Conservation (phyloP, 2,329 filamentous ascomycete genomes). For the Cladosporium sp. region DNA sequence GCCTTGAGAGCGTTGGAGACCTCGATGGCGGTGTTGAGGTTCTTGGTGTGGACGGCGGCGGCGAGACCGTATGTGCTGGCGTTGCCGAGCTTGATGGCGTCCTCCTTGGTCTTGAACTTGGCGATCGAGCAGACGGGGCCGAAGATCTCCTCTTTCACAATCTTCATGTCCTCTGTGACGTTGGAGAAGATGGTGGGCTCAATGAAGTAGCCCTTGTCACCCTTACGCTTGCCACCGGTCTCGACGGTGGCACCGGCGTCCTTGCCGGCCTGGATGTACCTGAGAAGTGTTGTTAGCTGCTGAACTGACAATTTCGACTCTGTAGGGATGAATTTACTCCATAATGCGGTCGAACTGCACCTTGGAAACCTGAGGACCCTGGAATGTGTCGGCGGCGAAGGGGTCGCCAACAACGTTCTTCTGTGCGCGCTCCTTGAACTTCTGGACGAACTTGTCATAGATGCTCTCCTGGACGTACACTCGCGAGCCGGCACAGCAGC, state of each 20-base stretch:
- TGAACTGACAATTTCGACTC: not conserved
- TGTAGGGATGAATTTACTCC: constrained; percentile 47
- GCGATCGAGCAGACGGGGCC: constrained; percentile 44
- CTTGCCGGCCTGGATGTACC: constrained; percentile 59
- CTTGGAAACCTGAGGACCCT: constrained; percentile 68
- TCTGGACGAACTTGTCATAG: constrained; percentile 60
- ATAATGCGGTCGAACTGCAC: constrained; percentile 66
- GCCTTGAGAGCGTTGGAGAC: constrained; percentile 44
- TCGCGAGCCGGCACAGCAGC: constrained; percentile 57
- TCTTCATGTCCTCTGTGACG: constrained; percentile 47
- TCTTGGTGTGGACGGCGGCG: constrained; percentile 43
- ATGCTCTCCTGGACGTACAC: constrained; percentile 56
- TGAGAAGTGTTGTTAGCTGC: constrained; percentile 72
- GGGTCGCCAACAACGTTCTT: constrained; percentile 67
- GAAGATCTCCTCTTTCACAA: constrained; percentile 43
- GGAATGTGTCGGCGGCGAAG: constrained; percentile 65
- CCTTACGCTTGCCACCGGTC: constrained; percentile 69
- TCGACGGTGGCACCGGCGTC: constrained; percentile 33
- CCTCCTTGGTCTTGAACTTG: constrained; percentile 42
- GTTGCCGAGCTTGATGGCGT: constrained; percentile 42
- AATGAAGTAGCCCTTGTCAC: constrained; percentile 42
- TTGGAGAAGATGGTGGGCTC: constrained; percentile 21
- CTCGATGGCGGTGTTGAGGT: constrained; percentile 43
- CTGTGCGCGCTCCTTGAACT: constrained; percentile 67
- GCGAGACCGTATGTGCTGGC: constrained; percentile 45